phyloP scores from a whole-genome alignment of 805 yeast species.

The Candida takata region DNA sequence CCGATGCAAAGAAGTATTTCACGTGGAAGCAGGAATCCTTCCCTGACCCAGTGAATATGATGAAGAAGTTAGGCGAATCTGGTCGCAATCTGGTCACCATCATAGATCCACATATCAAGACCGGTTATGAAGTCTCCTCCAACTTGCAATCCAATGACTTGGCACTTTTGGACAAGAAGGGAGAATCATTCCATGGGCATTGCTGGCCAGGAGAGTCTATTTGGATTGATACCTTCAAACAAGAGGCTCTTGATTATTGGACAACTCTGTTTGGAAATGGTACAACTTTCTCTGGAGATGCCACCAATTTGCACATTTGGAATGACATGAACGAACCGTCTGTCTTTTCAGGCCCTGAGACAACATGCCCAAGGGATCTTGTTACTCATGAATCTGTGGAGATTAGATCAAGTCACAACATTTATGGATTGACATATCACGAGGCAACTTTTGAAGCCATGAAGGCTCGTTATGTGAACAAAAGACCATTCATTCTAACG shows the following conservation, averaged over 20 bases:
- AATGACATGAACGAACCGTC: conserved; percentile 99
- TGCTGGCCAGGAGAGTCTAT: conserved; percentile 98
- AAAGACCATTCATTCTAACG: conserved; percentile 84
- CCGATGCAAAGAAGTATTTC: conserved; percentile 80
- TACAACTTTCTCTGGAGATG: conserved; percentile 36
- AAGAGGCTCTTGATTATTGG: conserved; percentile 59
- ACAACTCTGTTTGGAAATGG: conserved; percentile 41
- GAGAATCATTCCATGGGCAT: conserved; percentile 64
- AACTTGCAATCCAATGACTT: conserved; percentile 34
- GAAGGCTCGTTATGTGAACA: conserved; percentile 37
- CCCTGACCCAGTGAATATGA: conserved; percentile 68
- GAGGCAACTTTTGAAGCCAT: conserved; percentile 73
- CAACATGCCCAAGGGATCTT: conserved; percentile 76
- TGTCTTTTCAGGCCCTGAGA: conserved; percentile 91
- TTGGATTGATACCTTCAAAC: conserved; percentile 85
- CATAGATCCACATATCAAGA: conserved; percentile 87
- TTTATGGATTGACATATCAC: conserved; percentile 74
- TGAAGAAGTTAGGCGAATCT: conserved; percentile 54
- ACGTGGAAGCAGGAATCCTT: conserved; percentile 79
- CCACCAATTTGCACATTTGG: conserved; percentile 79
- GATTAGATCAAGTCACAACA: conserved; percentile 85
- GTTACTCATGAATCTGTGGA: conserved; percentile 79
- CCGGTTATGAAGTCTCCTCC: conserved; percentile 59
- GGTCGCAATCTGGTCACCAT: conserved; percentile 79
- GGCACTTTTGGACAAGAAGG: conserved; percentile 41